These are phyloP conservation scores for Rhodosporidiobolus odoratus DNA, from an alignment of 768 basidiomycete genomes.

Conservation along the genomic window DNA sequence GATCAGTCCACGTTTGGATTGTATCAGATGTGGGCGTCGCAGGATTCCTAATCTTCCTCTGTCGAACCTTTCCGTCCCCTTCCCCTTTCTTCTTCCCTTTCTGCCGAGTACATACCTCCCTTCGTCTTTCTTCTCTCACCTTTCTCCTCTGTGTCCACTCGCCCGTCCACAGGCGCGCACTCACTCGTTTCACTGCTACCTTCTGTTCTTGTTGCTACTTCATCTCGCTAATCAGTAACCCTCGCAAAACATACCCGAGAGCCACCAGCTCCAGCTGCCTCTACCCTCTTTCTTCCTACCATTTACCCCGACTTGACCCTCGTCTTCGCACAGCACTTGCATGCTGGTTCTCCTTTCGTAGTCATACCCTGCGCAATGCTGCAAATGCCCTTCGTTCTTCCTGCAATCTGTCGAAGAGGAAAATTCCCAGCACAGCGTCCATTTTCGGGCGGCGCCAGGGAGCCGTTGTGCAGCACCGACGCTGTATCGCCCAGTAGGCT, in stretches of 20 bases:
- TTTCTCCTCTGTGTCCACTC: no score
- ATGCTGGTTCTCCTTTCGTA: not conserved
- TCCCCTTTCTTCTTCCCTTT: not conserved
- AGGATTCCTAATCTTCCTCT: not conserved
- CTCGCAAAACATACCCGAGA: no score
- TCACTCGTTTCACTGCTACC: not conserved
- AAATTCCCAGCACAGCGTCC: no score
- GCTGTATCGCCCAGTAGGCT: no score
- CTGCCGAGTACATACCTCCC: not conserved
- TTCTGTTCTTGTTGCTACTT: no score
- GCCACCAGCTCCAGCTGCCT: no score
- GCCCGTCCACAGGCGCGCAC: not conserved
- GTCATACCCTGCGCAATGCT: no score
- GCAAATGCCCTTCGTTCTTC: not conserved
- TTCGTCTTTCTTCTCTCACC: not conserved
- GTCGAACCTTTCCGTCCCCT: not conserved
- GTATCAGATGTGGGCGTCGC: slow-evolving; percentile 23
- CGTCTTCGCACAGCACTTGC: not conserved
- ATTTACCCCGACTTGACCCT: not conserved
- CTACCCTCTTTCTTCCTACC: not conserved
- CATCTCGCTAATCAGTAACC: no score
- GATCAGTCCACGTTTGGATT: slow-evolving; percentile 23
- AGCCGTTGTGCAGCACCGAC: not conserved
- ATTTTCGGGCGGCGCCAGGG: not conserved
- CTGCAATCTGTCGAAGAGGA: not conserved